These are phyloP conservation scores for Colletotrichum simmondsii DNA, from an alignment of 2,329 filamentous ascomycete species.

Conservation along the genomic window DNA sequence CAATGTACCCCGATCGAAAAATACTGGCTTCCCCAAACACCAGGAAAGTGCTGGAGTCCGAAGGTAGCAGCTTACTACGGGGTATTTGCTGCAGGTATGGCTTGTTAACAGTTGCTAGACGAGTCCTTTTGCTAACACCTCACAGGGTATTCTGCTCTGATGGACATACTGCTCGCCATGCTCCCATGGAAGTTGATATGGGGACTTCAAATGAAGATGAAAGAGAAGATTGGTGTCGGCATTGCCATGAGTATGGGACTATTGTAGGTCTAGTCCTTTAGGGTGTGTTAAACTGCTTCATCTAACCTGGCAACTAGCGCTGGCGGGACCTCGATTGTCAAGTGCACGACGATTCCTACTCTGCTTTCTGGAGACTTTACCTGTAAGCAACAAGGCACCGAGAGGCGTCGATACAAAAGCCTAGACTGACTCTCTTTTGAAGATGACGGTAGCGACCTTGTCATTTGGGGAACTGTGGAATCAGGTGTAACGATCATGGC, in stretches of 20 bases:
- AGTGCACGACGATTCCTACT: slow-evolving; percentile 28
- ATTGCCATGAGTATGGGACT: slow-evolving; percentile 34
- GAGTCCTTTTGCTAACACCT: background rate
- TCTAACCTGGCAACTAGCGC: slow-evolving; percentile 24
- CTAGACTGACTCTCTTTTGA: slow-evolving; percentile 31
- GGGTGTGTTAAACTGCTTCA: too few relatives aligned
- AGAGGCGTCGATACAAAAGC: slow-evolving; percentile 40
- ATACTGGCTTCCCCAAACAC: slow-evolving; percentile 8
- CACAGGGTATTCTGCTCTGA: slow-evolving; percentile 17
- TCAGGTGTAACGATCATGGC: slow-evolving; percentile 24
- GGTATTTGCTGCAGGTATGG: slow-evolving; percentile 33
- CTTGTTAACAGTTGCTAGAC: background rate
- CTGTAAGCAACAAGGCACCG: slow-evolving; percentile 19
- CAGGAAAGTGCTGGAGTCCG: slow-evolving; percentile 32
- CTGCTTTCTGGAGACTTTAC: slow-evolving; percentile 26
- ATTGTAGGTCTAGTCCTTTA: slow-evolving; percentile 13
- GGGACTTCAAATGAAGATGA: slow-evolving; percentile 29
- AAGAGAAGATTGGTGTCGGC: slow-evolving; percentile 32
- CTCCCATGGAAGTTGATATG: slow-evolving; percentile 34
- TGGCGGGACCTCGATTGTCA: slow-evolving; percentile 35
- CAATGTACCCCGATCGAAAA: slow-evolving; percentile 32
- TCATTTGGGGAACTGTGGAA: slow-evolving; percentile 24
- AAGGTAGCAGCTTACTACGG: slow-evolving; percentile 25
- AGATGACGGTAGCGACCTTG: slow-evolving; percentile 23
- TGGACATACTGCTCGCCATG: slow-evolving; percentile 29